Evolutionary conservation across 169 alveolate species (phyloP).

Genomic region (Perkinsus olseni): DNA sequence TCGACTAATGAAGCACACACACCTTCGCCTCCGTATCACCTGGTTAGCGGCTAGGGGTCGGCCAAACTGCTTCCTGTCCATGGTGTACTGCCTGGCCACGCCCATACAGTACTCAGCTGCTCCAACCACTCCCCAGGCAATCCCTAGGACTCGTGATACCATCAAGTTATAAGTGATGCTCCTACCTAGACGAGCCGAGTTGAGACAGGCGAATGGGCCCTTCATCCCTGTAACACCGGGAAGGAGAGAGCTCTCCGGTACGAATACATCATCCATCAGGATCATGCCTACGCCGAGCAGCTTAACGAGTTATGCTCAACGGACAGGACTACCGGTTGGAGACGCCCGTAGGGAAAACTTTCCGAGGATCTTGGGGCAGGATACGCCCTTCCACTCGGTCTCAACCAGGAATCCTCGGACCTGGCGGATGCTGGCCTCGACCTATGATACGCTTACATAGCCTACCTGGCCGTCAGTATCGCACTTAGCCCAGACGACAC

Average conservation of each 20-base stretch:
- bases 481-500: slow-evolving; percentile 55
- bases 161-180: background rate
- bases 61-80: slow-evolving; percentile 54
- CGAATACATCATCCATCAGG: slow-evolving; percentile 65
- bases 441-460: background rate
- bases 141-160: slow-evolving; percentile 34
- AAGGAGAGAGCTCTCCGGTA: slow-evolving; percentile 45
- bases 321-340: slow-evolving; percentile 28
- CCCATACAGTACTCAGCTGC: slow-evolving; percentile 67
- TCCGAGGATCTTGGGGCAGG: slow-evolving; percentile 60
- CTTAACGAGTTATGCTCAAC: background rate
- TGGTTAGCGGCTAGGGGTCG: slow-evolving; percentile 53
- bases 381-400: slow-evolving; percentile 52
- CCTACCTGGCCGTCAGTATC: slow-evolving; percentile 25
- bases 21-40: slow-evolving; percentile 7
- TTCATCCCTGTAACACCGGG: slow-evolving; percentile 54
- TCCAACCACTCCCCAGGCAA: slow-evolving; percentile 69
- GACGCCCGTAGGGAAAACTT: slow-evolving; percentile 64
- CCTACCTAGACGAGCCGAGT: slow-evolving; percentile 45
- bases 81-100: slow-evolving; percentile 45
- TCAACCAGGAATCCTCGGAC: slow-evolving; percentile 61
- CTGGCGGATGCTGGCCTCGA: slow-evolving; percentile 10
- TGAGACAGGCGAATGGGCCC: slow-evolving; percentile 65
- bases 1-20: too few species aligned
- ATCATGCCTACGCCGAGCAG: slow-evolving; percentile 47